Evolutionary conservation across 441 rosid species (phyloP).

Genomic region (Capsella rubella): DNA sequence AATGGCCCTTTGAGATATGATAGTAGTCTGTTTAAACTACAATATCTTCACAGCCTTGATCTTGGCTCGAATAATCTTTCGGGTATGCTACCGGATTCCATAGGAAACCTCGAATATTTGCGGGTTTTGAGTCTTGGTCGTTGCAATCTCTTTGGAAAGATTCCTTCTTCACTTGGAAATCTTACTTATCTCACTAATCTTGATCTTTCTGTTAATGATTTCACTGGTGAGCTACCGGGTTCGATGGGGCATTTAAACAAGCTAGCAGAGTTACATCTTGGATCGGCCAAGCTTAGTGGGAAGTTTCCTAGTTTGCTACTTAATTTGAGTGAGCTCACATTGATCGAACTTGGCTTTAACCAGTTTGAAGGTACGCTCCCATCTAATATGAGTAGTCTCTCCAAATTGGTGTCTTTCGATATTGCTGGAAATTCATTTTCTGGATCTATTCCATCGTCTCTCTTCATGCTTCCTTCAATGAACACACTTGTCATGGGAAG

Average conservation of each 20-base stretch:
- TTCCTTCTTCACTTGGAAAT: slow-evolving; percentile 31
- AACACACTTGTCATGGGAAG: background rate
- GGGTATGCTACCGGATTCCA: slow-evolving; percentile 13
- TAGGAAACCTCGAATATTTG: slow-evolving; percentile 13
- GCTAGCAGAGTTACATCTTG: background rate
- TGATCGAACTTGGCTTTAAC: background rate
- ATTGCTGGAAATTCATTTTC: background rate
- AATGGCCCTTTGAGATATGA: slow-evolving; percentile 32
- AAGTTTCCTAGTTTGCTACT: slow-evolving; percentile 21
- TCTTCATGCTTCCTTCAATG: slow-evolving; percentile 29
- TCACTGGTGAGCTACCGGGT: slow-evolving; percentile 20
- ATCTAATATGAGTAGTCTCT: slow-evolving; percentile 34
- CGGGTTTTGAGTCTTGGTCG: background rate
- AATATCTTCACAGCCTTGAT: slow-evolving; percentile 39
- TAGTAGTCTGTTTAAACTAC: slow-evolving; percentile 45
- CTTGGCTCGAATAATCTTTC: slow-evolving; percentile 33
- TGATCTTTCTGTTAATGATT: background rate
- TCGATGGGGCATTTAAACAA: slow-evolving; percentile 23
- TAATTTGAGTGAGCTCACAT: slow-evolving; percentile 1
- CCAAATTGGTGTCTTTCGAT: background rate
- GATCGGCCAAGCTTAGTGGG: background rate
- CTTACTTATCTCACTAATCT: slow-evolving; percentile 29
- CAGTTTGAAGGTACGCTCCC: slow-evolving; percentile 30
- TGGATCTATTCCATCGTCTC: slow-evolving; percentile 21
- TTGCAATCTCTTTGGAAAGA: slow-evolving; percentile 22